phyloP scores from a whole-genome alignment of 441 rosid species.

The Flueggea neowawraea region DNA sequence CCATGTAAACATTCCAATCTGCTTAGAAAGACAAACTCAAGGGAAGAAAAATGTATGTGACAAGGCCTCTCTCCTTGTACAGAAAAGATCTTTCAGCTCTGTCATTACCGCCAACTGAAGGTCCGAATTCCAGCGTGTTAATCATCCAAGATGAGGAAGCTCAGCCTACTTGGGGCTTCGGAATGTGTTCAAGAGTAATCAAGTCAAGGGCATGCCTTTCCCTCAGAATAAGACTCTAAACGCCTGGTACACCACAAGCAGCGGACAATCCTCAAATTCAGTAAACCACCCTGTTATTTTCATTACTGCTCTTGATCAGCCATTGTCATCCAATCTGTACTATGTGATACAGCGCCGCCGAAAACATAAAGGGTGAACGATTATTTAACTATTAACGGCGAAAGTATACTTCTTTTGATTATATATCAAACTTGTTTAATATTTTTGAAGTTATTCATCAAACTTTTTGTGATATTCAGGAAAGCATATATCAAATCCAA shows the following conservation, averaged over 20 bases:
- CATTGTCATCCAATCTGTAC: constrained; percentile 50
- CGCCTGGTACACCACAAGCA: constrained; percentile 6
- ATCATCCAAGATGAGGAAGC: constrained; percentile 56
- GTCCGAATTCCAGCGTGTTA: constrained; percentile 51
- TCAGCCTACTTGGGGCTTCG: constrained; percentile 42
- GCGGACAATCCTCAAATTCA: not conserved
- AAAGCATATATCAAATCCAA: constrained; percentile 1
- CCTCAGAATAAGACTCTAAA: constrained; percentile 25
- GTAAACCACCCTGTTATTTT: constrained; percentile 25
- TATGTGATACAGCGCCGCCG: constrained; percentile 38
- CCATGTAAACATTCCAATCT: not conserved
- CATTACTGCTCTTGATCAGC: constrained; percentile 53
- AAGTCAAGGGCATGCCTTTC: constrained; percentile 36
- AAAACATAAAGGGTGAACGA: constrained; percentile 38
- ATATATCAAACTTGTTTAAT: no score
- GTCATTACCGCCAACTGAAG: constrained; percentile 38
- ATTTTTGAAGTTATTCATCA: no score
- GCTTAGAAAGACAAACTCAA: not conserved
- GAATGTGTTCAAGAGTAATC: constrained; percentile 23
- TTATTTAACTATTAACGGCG: no score
- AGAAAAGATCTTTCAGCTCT: constrained; percentile 33
- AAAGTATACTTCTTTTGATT: no score
- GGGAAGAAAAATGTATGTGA: constrained; percentile 41
- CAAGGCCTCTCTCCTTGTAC: constrained; percentile 51
- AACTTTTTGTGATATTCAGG: no score